Conservation (phyloP, 2,329 filamentous ascomycete species). For the Talaromyces sp. region DNA sequence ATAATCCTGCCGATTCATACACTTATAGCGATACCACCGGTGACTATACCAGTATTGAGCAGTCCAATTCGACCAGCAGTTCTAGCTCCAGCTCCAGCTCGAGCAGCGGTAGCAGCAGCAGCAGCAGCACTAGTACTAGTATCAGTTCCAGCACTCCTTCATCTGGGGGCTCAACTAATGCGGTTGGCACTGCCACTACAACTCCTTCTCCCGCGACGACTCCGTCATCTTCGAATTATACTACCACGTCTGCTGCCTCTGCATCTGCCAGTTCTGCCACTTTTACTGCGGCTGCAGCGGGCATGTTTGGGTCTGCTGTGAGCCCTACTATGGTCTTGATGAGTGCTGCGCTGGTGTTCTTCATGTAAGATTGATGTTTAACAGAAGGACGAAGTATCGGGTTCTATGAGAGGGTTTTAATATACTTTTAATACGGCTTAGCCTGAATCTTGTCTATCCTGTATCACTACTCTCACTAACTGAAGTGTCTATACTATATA, state of each 20-base stretch:
- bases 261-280: not conserved
- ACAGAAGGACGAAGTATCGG: no score
- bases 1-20: conserved; percentile 60
- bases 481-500: no score
- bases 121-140: not conserved
- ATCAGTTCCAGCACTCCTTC: not conserved
- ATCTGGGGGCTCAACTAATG: not conserved
- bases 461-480: no score
- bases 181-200: not conserved
- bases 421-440: not conserved
- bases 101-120: not conserved
- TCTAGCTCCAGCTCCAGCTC: not conserved
- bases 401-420: not conserved
- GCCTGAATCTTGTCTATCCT: no score
- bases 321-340: not conserved
- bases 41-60: conserved; percentile 59
- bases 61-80: conserved; percentile 4
- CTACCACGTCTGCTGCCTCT: not conserved
- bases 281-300: not conserved
- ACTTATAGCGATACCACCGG: conserved; percentile 60
- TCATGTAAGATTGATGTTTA: not conserved
- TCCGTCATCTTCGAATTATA: not conserved
- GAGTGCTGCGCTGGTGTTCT: not conserved
- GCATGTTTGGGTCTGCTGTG: not conserved
- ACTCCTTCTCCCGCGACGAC: not conserved